These are phyloP conservation scores for Leccinum subfulvum DNA, from an alignment of 1,284 basidiomycete genomes.

Conservation along the genomic window DNA sequence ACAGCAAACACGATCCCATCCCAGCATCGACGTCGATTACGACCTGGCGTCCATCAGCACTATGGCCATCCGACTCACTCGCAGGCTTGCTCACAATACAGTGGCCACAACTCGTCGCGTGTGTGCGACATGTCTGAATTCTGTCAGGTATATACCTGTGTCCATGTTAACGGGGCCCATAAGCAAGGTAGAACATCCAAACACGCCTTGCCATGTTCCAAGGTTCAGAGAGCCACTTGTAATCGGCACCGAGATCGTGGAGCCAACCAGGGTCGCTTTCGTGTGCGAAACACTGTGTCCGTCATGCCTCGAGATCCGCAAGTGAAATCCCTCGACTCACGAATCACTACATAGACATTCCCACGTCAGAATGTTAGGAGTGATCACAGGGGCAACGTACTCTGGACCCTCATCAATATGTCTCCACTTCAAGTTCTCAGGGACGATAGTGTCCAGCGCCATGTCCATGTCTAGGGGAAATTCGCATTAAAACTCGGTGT, in stretches of 20 bases:
- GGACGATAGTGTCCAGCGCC: slow-evolving; percentile 85
- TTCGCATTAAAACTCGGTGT: background rate
- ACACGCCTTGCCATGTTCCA: slow-evolving; percentile 87
- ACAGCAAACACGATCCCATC: background rate
- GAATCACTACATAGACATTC: slow-evolving; percentile 57
- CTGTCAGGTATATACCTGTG: slow-evolving; percentile 78
- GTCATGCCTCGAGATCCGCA: background rate
- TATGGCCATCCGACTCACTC: background rate
- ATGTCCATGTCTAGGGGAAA: slow-evolving; percentile 70
- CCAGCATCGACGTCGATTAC: slow-evolving; percentile 5
- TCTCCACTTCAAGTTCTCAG: slow-evolving; percentile 81
- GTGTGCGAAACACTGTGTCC: slow-evolving; percentile 75
- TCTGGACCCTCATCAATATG: slow-evolving; percentile 92
- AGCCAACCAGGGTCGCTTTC: slow-evolving; percentile 82
- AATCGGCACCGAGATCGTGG: slow-evolving; percentile 82
- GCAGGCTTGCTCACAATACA: slow-evolving; percentile 54
- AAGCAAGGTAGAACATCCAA: background rate
- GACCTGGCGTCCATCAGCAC: slow-evolving; percentile 13
- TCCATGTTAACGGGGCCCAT: slow-evolving; percentile 5
- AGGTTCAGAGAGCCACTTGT: slow-evolving; percentile 79
- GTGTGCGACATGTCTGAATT: slow-evolving; percentile 72
- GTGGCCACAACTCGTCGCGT: slow-evolving; percentile 78
- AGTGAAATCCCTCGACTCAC: slow-evolving; percentile 39
- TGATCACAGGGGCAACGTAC: slow-evolving; percentile 43
- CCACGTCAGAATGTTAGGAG: slow-evolving; percentile 10